These are phyloP conservation scores for Epichloe scottii DNA, from an alignment of 2,329 filamentous ascomycete genomes.

Conservation along the genomic window DNA sequence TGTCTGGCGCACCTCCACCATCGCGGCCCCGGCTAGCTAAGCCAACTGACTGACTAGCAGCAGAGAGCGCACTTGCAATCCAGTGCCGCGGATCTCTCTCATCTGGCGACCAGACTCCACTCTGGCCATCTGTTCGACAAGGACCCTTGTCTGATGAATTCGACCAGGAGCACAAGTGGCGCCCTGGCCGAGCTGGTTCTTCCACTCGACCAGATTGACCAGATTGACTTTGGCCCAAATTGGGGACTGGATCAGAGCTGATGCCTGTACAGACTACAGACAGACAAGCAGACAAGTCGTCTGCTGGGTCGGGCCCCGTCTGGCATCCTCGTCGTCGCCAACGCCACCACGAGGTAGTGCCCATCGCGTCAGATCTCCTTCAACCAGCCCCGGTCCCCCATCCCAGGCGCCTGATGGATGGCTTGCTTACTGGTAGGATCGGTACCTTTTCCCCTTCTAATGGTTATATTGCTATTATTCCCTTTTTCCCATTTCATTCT, in stretches of 20 bases:
- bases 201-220: not conserved
- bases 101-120: slow-evolving; percentile 10
- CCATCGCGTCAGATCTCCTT: slow-evolving; percentile 23
- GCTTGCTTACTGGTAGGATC: slow-evolving; percentile 9
- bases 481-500: slow-evolving; percentile 1
- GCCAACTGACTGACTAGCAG: slow-evolving; percentile 13
- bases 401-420: slow-evolving; percentile 3
- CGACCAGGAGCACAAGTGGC: not conserved
- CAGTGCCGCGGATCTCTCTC: slow-evolving; percentile 20
- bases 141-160: slow-evolving; percentile 6
- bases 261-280: too few species aligned
- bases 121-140: slow-evolving; percentile 9
- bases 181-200: not conserved
- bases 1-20: slow-evolving; percentile 4
- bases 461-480: slow-evolving; percentile 9
- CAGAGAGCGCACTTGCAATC: slow-evolving; percentile 15
- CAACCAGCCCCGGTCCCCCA: slow-evolving; percentile 9
- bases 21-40: slow-evolving; percentile 8
- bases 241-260: not conserved
- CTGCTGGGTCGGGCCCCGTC: not conserved
- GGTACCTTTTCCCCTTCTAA: slow-evolving; percentile 6
- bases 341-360: slow-evolving; percentile 22
- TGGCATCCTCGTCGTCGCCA: slow-evolving; percentile 10
- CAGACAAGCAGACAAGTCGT: too few species aligned
- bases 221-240: not conserved